phyloP scores from a whole-genome alignment of 2,329 filamentous ascomycete species.

The Xylariaceae sp. region DNA sequence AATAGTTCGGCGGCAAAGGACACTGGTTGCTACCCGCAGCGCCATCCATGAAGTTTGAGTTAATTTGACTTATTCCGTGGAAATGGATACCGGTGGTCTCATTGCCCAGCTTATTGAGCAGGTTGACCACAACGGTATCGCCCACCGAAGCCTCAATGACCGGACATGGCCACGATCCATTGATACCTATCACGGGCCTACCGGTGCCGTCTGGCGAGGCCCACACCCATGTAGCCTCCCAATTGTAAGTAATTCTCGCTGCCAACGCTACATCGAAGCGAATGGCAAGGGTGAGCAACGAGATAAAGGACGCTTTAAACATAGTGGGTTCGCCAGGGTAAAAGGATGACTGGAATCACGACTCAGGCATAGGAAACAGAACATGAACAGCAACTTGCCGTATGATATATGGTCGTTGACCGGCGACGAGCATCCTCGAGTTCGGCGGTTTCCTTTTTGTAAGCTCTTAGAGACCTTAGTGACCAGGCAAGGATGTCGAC shows the following conservation, averaged over 20 bases:
- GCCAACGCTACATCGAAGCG: constrained; percentile 31
- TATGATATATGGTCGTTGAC: neutral
- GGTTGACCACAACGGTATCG: constrained; percentile 45
- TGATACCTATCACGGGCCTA: constrained; percentile 59
- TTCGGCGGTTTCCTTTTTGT: neutral
- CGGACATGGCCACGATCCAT: constrained; percentile 60
- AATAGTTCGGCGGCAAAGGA: constrained; percentile 45
- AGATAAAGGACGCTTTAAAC: neutral
- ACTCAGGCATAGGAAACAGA: neutral
- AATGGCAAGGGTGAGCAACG: constrained; percentile 13
- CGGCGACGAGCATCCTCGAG: neutral
- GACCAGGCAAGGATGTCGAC: neutral
- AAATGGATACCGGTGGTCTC: constrained; percentile 51
- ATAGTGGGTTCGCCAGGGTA: neutral
- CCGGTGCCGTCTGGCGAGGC: constrained; percentile 56
- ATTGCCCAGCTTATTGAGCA: constrained; percentile 47
- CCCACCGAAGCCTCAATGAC: constrained; percentile 50
- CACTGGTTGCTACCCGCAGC: constrained; percentile 53
- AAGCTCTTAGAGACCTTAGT: constrained; percentile 3
- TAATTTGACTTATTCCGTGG: constrained; percentile 58
- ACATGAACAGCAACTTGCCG: neutral
- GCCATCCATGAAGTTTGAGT: constrained; percentile 56
- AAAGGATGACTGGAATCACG: neutral
- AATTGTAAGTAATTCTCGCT: constrained; percentile 49
- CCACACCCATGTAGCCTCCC: constrained; percentile 57